These are phyloP conservation scores for Kernera saxatilis DNA, from an alignment of 345 rosid species.

Conservation along the genomic window DNA sequence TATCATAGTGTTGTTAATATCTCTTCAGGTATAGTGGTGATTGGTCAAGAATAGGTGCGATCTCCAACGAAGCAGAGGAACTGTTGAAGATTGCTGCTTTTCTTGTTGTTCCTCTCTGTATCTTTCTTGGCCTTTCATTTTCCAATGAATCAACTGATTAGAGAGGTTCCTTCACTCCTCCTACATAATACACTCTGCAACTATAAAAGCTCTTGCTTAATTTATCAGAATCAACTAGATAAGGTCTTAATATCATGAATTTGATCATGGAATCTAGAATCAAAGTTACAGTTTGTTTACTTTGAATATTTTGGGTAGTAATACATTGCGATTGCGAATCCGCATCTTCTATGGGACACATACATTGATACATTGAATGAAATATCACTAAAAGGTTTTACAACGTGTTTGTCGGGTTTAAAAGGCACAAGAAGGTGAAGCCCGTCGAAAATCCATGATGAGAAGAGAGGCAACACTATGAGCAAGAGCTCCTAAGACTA, in stretches of 20 bases:
- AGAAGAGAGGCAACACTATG: conserved; percentile 72
- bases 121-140: conserved; percentile 41
- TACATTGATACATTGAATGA: conserved; percentile 14
- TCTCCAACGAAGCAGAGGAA: conserved; percentile 62
- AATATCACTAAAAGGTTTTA: conserved; percentile 1
- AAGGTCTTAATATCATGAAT: not conserved
- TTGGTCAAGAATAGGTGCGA: conserved; percentile 91
- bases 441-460: conserved; percentile 67
- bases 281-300: not conserved
- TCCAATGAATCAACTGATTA: conserved; percentile 34
- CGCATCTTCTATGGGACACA: not conserved
- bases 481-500: conserved; percentile 80
- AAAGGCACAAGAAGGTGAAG: conserved; percentile 50
- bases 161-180: not conserved
- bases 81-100: conserved; percentile 65
- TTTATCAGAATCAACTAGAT: not conserved
- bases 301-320: not conserved
- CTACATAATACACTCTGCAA: not conserved
- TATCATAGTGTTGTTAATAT: not conserved
- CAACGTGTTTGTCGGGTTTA: conserved; percentile 8
- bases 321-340: conserved; percentile 14
- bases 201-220: not conserved
- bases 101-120: conserved; percentile 59
- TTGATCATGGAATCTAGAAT: not conserved
- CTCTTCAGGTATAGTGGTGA: conserved; percentile 74